Evolutionary conservation across 192 early-diverging fungal species (phyloP).

Genomic region (Hyaloraphidium curvatum): DNA sequence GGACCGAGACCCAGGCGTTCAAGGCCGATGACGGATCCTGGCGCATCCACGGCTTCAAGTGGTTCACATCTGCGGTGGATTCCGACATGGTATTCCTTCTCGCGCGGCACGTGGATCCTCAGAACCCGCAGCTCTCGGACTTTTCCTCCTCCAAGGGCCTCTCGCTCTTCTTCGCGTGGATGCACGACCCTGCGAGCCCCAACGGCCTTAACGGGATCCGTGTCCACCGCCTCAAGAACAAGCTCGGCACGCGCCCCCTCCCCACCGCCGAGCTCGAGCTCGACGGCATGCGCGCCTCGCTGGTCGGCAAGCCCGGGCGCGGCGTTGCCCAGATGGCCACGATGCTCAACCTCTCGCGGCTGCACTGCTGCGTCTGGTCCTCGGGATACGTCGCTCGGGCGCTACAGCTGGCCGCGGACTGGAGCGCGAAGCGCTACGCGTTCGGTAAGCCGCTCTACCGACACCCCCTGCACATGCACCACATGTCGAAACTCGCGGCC

Average conservation of each 20-base stretch:
- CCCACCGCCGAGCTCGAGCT: conserved; percentile 54
- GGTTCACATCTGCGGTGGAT: conserved; percentile 52
- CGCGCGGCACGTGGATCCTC: conserved; percentile 31
- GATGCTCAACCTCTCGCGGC: conserved; percentile 47
- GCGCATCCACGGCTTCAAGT: conserved; percentile 41
- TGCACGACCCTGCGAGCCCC: conserved; percentile 25
- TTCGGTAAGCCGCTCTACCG: conserved; percentile 28
- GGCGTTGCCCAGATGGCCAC: conserved; percentile 41
- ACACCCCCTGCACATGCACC: conserved; percentile 36
- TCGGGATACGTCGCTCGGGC: conserved; percentile 20
- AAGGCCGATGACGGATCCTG: conserved; percentile 16
- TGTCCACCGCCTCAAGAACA: conserved; percentile 44
- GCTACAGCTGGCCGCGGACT: conserved; percentile 29
- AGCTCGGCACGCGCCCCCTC: conserved; percentile 42
- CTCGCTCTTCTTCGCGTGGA: conserved; percentile 34
- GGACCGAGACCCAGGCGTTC: conserved; percentile 38
- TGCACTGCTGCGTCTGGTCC: conserved; percentile 28
- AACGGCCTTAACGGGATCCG: conserved; percentile 38
- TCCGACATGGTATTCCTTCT: conserved; percentile 45
- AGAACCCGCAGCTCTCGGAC: conserved; percentile 7
- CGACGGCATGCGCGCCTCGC: conserved; percentile 16
- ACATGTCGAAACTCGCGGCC: conserved; percentile 31
- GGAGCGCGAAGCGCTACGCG: conserved; percentile 29
- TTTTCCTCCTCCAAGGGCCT: conserved; percentile 20
- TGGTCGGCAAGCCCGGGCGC: conserved; percentile 24